Evolutionary conservation across 2,329 filamentous ascomycete species (phyloP), one percentile per base, ranked within the genome.

Genomic region (Orbilia oligospora): DNA sequence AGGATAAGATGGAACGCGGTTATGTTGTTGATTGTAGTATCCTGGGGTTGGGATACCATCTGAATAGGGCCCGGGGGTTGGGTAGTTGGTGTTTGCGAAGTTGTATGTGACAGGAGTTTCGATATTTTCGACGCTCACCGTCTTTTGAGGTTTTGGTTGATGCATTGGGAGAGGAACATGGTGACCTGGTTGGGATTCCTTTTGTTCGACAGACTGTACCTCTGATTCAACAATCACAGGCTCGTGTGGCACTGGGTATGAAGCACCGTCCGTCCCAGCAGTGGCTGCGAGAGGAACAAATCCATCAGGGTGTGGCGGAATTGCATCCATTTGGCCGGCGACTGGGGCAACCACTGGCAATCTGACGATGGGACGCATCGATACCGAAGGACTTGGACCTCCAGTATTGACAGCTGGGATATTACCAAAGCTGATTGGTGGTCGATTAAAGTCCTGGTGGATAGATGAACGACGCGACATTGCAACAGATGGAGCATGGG

Each of bases 71-170:
- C 78, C 80, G 46, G 75, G 75, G 41, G 75, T 78, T 27, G 80
- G 80, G 36, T 79, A 80, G 87, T 83, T 91, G 89, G 80, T 89
- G 87, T 82, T 89, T 89, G 14, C 89, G 88, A 80, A 87, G 65
- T 84, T 84, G 73, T 85, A 83, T 81, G 86, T 87, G 4, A 89
- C 90, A 3, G 94, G 93, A 6, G 92, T 92, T 84, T 98, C 96
- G 81, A 98, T 97, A 82, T 93, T 94, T 72, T 93, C 93, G 75
- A 98, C 90, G 9, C 94, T 97, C 36, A 98, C 93, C 5, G 94
- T 88, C 87, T 98, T 98, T 84, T 98, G 94, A 8, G 96, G 95
- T 66, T 93, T 91, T 72, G 96, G 96, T 84, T 98, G 96, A 83
- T 98, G 93, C 90, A 98, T 97, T 0, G 93, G 81, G 24, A 82